Base-by-base conservation (phyloP, 2,329 filamentous ascomycete species). In the Fusarium sp. region DNA sequence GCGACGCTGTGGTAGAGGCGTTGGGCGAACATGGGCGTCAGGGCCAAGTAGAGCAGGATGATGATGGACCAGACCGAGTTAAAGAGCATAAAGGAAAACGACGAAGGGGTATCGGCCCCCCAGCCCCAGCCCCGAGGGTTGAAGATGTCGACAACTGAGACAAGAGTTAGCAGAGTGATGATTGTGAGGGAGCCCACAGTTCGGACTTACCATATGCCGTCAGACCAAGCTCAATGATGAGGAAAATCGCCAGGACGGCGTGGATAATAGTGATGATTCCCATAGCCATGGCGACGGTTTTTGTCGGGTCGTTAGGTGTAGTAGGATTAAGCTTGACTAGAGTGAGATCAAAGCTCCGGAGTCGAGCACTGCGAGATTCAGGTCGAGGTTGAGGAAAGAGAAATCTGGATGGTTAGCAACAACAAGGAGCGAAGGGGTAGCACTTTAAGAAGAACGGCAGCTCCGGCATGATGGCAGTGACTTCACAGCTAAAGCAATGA, bases 71-170 rank as follows among this genome's bases (percentile, higher is more conserved):
- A 97, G 76, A 95, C 86, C 45, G 90, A 86, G 80, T 87, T 88
- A 88, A 97, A 97, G 83, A 97, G 87, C 83, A 96, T 88, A 85
- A 96, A 97, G 83, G 92, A 91, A 80, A 93, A 85, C 38, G 87
- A 84, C 13, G 88, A 86, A 9, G 92, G 91, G 3, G 86, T 83
- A 62, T 74, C 67, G n/a, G 8, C 16, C 16, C 37, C 37, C 37
- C 37, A 38, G 37, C 71, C 61, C 22, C 71, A 77, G 67, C 66
- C 74, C 62, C 62, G 72, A 65, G 77, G 78, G 69, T 69, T 78
- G 38, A 84, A 85, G 61, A 80, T 76, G 79, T 85, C 85, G 40
- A 79, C 77, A 38, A 77, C 78, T 79, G 54, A 9, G 38, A 34
- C 7, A 38, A 10, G 7, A 35, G 57, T 71, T 67, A 71, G 59